Conservation (phyloP, 2,329 filamentous ascomycete species). For the Aaosphaeria arxii region DNA sequence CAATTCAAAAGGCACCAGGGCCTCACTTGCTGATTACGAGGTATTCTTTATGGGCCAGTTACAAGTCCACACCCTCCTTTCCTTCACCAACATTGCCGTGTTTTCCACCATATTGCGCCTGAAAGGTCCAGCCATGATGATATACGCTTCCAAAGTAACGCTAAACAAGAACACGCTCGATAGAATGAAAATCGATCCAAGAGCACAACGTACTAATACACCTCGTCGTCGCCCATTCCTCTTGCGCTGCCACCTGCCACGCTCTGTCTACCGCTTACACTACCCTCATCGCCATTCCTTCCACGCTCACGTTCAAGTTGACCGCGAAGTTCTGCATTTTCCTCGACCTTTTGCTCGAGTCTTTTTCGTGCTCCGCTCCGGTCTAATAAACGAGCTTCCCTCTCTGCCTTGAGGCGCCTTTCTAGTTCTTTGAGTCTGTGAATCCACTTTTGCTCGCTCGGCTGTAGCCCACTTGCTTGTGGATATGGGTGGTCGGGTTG, state of each 20-base stretch:
- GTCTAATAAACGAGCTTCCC: slow-evolving; percentile 82
- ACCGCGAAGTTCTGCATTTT: slow-evolving; percentile 68
- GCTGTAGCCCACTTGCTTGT: slow-evolving; percentile 37
- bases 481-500: slow-evolving; percentile 30
- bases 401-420: slow-evolving; percentile 80
- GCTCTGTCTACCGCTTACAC: slow-evolving; percentile 13
- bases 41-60: too few relatives aligned
- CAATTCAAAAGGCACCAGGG: too few relatives aligned
- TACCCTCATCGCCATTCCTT: slow-evolving; percentile 18
- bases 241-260: slow-evolving; percentile 8
- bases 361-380: slow-evolving; percentile 78
- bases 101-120: too few relatives aligned
- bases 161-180: too few relatives aligned
- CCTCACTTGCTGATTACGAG: too few relatives aligned
- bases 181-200: too few relatives aligned
- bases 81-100: too few relatives aligned
- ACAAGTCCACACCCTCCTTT: too few relatives aligned
- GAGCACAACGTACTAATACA: slow-evolving; percentile 8
- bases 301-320: slow-evolving; percentile 60
- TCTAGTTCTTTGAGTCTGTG: slow-evolving; percentile 84
- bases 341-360: slow-evolving; percentile 69
- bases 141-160: too few relatives aligned
- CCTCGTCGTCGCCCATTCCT: slow-evolving; percentile 2
- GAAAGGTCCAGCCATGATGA: too few relatives aligned
- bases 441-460: slow-evolving; percentile 74